A percentile compares a stretch with the other conserved stretches of the same genome.
These are phyloP conservation scores for Halenospora varia DNA, from an alignment of 495 filamentous ascomycete genomes.

Conservation along the genomic window DNA sequence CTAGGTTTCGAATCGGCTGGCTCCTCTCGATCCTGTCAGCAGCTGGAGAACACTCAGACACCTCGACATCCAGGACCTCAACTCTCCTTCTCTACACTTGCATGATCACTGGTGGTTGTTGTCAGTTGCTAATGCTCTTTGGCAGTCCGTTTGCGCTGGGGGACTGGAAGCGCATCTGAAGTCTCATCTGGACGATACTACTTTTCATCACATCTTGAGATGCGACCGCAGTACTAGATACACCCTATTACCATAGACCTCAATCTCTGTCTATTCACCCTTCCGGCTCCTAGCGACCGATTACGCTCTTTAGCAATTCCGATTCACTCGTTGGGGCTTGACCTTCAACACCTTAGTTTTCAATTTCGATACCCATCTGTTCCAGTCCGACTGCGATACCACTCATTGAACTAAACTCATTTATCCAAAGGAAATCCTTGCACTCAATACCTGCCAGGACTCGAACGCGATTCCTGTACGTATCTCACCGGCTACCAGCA, in stretches of 20 bases:
- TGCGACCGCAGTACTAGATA: constrained; percentile 8
- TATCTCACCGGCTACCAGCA: constrained; percentile 9
- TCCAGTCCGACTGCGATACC: not conserved
- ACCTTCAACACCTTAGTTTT: constrained; percentile 6
- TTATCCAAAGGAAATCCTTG: not conserved
- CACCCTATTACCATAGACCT: constrained; percentile 5
- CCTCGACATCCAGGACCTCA: not conserved
- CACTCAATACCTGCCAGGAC: not conserved
- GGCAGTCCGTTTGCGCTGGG: not conserved
- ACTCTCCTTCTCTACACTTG: not conserved
- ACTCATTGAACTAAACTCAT: not conserved
- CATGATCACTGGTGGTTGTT: constrained; percentile 15
- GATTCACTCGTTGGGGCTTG: constrained; percentile 19
- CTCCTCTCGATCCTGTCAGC: not conserved
- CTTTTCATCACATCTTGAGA: constrained; percentile 7
- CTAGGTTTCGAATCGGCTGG: not conserved
- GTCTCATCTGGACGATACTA: not conserved
- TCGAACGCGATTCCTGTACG: not conserved
- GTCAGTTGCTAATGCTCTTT: constrained; percentile 14
- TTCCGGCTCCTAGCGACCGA: constrained; percentile 24
- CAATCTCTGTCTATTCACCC: constrained; percentile 17
- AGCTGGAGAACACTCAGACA: not conserved
- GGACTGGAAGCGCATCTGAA: constrained; percentile 2
- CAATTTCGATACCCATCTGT: constrained; percentile 2
- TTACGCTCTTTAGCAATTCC: constrained; percentile 19